Base-by-base conservation (phyloP, 2,329 filamentous ascomycete species). In the Fusarium sp. region DNA sequence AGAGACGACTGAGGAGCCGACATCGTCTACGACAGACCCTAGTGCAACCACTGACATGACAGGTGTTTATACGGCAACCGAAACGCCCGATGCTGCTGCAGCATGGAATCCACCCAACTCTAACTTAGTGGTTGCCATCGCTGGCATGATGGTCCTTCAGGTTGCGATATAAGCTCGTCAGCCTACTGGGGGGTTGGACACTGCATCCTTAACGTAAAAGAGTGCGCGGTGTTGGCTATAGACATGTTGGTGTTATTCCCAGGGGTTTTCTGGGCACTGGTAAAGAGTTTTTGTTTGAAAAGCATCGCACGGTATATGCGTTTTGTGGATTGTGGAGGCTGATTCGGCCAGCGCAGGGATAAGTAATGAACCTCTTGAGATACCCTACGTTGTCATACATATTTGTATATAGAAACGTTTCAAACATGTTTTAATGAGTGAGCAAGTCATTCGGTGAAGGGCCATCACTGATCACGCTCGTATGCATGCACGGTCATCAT, bases 1-100 rank as follows among this genome's bases (percentile, higher is more conserved):
- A 21, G 40, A 66, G 42, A 67, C 70, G 7, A 75, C 75, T 4
- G 28, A 65, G 38, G 69, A 73, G 17, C 51, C 70, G 9, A 71
- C 73, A 33, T 69, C 73, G 14, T 67, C 66, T 13, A 69, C 73
- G 1, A 50, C 71, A 7, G 47, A 56, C 28, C 40, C 69, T 7
- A 70, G 73, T 0, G 62, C 69, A 19, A 73, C 70, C 1, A 70
- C 58, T 6, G 51, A 65, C 21, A 43, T 70, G 59, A 80, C 78
- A 17, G 79, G 79, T 7, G 57, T 80, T 1, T 80, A 75, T 60
- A 80, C 78, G 13, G 79, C 79, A 9, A 80, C 79, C 6, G 67
- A 70, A 53, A 80, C 78, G 21, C 77, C 79, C 6, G 67, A 76
- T 31, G 60, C 67, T 31, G 60, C 67, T 15, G 71, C 62, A 1